Conservation (phyloP, 768 basidiomycete species). For the Coprinellus aureogranulatus region DNA sequence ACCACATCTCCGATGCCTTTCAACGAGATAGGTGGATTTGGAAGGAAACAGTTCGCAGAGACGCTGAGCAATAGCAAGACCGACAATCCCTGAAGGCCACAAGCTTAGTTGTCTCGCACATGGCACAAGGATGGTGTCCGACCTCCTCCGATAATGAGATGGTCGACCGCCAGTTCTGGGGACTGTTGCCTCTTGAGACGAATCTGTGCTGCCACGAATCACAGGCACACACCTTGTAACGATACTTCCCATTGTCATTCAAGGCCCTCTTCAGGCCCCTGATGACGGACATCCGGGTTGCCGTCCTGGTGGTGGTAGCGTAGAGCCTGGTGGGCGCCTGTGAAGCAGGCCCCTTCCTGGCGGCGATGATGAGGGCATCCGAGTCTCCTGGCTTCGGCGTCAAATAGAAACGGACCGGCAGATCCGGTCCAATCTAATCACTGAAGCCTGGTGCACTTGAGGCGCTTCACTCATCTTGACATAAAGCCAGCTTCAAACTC, state of each 20-base stretch:
- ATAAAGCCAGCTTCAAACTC: not conserved
- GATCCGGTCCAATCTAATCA: not conserved
- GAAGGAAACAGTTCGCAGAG: constrained; percentile 61
- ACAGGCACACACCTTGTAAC: constrained; percentile 53
- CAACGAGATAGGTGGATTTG: constrained; percentile 77
- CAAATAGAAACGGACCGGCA: not conserved
- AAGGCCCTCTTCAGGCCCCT: constrained; percentile 58
- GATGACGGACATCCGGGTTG: constrained; percentile 31
- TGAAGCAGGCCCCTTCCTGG: not conserved
- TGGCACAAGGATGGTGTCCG: not conserved
- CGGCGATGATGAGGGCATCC: not conserved
- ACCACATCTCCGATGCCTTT: constrained; percentile 70
- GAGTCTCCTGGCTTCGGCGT: not conserved
- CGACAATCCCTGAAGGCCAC: constrained; percentile 63
- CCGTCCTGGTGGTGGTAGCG: not conserved
- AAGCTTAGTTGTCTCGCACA: not conserved
- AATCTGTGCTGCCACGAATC: not conserved
- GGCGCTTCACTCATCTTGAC: not conserved
- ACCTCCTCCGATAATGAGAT: constrained; percentile 89
- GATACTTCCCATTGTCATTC: constrained; percentile 57
- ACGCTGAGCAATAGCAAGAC: constrained; percentile 79
- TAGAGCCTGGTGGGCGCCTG: not conserved
- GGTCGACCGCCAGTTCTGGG: constrained; percentile 75
- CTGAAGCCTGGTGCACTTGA: not conserved
- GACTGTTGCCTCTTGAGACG: constrained; percentile 31